Evolutionary conservation across 352 stramenopile species (phyloP).

Genomic region (Pythium aphanidermatum): DNA sequence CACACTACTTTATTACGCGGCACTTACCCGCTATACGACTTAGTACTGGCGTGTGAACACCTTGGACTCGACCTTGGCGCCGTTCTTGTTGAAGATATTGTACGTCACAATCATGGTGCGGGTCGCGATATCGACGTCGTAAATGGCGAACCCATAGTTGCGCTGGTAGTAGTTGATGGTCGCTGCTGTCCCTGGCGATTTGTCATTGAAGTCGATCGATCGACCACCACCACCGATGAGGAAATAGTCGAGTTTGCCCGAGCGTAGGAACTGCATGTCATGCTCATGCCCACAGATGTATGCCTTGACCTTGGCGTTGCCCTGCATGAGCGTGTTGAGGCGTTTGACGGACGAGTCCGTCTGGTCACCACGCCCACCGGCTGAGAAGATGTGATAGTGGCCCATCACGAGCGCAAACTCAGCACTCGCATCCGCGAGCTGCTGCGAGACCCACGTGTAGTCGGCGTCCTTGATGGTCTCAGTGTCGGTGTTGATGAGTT

Average conservation of each 20-base stretch:
- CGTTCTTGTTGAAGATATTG: slow-evolving; percentile 22
- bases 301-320: slow-evolving; percentile 19
- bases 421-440: slow-evolving; percentile 7
- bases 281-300: slow-evolving; percentile 24
- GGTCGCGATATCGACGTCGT: slow-evolving; percentile 14
- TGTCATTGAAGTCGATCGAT: slow-evolving; percentile 9
- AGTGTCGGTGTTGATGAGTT: slow-evolving; percentile 19
- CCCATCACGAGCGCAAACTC: slow-evolving; percentile 17
- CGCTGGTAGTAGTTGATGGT: slow-evolving; percentile 19
- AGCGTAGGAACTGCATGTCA: slow-evolving; percentile 22
- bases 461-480: slow-evolving; percentile 20
- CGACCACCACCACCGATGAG: slow-evolving; percentile 21
- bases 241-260: slow-evolving; percentile 20
- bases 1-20: too few relatives aligned
- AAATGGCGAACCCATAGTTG: slow-evolving; percentile 20
- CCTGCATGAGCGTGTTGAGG: slow-evolving; percentile 13
- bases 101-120: slow-evolving; percentile 18
- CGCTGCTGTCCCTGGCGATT: slow-evolving; percentile 9
- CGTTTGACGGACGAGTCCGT: slow-evolving; percentile 5
- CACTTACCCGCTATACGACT: too few relatives aligned
- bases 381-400: slow-evolving; percentile 23
- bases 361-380: slow-evolving; percentile 13
- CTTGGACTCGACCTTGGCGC: slow-evolving; percentile 16
- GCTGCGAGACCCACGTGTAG: slow-evolving; percentile 14
- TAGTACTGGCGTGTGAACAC: slow-evolving; percentile 21